Evolutionary conservation across 192 early-diverging fungal genomes (phyloP), one percentile per base, ranked within the genome.

Genomic region (Linnemannia exigua): DNA sequence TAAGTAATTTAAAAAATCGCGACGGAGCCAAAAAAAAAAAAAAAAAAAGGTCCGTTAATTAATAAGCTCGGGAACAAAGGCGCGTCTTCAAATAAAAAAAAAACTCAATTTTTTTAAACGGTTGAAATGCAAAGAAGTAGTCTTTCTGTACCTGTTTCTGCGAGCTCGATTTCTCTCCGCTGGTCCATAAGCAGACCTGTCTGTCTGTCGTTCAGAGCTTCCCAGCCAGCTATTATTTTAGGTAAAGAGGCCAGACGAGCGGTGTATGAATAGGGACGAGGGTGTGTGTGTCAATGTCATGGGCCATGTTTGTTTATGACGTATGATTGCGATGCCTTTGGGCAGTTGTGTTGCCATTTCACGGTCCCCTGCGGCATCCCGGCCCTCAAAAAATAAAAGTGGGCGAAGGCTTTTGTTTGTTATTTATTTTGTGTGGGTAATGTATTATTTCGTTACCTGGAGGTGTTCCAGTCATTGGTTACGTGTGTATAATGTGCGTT

Each of bases 151-250:
- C 84, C 84, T 86, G 78, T 72, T 86, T 86, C 84, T 74, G 77
- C 75, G 19, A 77, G 74, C 63, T 86, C 84, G 67, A 86, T 86
- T 37, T 86, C 84, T 25, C 70, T 70, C 14, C 75, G 67, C 61
- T 86, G 84, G 37, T 80, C 84, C 78, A 86, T 35, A 38, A 86
- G 78, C n/a, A 86, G 51, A n/a, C 79, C 70, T 11, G 78, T 86
- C 19, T 86, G 84, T 25, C 84, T 74, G 19, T 80, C 84, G 58
- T 86, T 86, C 74, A 86, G 46, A n/a, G 78, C 79, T 75, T 86
- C 84, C 84, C 84, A 86, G 52, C 84, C 78, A 77, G 78, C 84
- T 86, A 46, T n/a, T 74, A 19, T 31, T 36, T 38, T 36, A 69
- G 38, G 20, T 19, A 38, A 35, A 33, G 3, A 36, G n/a, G 41